phyloP scores from a whole-genome alignment of 768 basidiomycete species.

The Lactifluus piperatus region DNA sequence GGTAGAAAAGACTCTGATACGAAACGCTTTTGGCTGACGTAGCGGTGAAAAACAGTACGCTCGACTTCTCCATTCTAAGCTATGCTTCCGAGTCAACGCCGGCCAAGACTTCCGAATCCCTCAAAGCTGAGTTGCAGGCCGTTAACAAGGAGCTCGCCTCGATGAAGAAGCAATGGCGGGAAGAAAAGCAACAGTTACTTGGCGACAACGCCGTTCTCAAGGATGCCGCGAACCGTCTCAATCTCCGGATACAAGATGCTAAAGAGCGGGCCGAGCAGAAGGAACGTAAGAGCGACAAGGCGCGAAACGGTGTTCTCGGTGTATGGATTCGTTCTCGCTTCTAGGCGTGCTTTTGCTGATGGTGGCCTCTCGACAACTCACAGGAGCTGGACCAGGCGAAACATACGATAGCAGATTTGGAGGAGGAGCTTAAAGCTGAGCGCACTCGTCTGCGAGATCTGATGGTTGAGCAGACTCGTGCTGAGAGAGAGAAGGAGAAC shows the following conservation, averaged over 20 bases:
- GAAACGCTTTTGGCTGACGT: neutral
- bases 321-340: constrained; percentile 30
- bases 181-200: constrained; percentile 52
- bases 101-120: constrained; percentile 55
- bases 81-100: constrained; percentile 54
- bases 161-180: constrained; percentile 62
- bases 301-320: constrained; percentile 43
- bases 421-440: constrained; percentile 62
- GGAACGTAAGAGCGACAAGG: constrained; percentile 41
- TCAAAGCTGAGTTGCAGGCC: constrained; percentile 48
- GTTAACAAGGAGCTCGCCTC: constrained; percentile 55
- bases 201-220: constrained; percentile 69
- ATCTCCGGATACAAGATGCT: constrained; percentile 46
- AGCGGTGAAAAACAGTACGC: constrained; percentile 32
- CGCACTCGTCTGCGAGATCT: constrained; percentile 55
- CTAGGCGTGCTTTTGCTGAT: neutral
- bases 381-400: constrained; percentile 70
- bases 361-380: neutral
- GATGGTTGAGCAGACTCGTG: constrained; percentile 51
- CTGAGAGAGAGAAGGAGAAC: constrained; percentile 57
- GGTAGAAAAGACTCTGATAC: constrained; percentile 31
- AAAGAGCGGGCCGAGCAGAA: constrained; percentile 52
- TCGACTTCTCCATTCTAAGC: constrained; percentile 40
- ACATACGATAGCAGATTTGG: constrained; percentile 55
- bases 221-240: constrained; percentile 59